A percentile compares a stretch with the other conserved stretches of the same genome.
Conservation (phyloP, 2,329 filamentous ascomycete species). For the Corynespora cassiicola region DNA sequence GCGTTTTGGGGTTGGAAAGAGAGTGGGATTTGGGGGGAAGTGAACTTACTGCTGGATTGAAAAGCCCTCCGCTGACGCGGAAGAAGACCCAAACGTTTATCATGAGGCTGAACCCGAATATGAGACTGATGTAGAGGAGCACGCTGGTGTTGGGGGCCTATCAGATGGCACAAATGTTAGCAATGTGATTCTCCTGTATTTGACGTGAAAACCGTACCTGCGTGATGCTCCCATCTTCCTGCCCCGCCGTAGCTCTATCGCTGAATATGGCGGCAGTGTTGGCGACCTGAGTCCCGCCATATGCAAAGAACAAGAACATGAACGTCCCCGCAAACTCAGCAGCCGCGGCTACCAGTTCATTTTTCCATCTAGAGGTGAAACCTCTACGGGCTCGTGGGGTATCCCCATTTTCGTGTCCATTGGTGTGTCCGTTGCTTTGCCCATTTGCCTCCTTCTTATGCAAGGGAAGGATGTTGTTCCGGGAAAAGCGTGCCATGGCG, state of each 20-base stretch:
- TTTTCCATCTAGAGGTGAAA: slow-evolving; percentile 32
- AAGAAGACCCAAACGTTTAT: slow-evolving; percentile 51
- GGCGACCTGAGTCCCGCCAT: slow-evolving; percentile 46
- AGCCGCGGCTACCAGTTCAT: slow-evolving; percentile 42
- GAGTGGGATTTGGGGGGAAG: not conserved
- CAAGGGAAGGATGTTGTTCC: slow-evolving; percentile 11
- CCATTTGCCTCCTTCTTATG: slow-evolving; percentile 3
- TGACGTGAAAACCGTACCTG: no score
- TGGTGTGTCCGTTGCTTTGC: slow-evolving; percentile 5
- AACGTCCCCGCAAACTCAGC: slow-evolving; percentile 49
- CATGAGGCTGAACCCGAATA: slow-evolving; percentile 47
- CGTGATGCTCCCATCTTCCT: slow-evolving; percentile 29
- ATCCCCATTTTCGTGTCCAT: not conserved
- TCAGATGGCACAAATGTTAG: no score
- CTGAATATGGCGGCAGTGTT: slow-evolving; percentile 35
- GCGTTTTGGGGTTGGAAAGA: not conserved
- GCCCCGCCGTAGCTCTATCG: slow-evolving; percentile 26
- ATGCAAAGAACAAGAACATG: slow-evolving; percentile 50
- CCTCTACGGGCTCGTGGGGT: not conserved
- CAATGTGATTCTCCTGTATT: no score
- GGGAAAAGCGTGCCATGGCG: slow-evolving; percentile 8
- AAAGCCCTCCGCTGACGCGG: slow-evolving; percentile 45
- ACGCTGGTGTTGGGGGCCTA: slow-evolving; percentile 41
- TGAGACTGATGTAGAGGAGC: slow-evolving; percentile 44
- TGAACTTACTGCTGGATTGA: slow-evolving; percentile 50